Evolutionary conservation across 2,329 filamentous ascomycete species (phyloP).

Genomic region (Tetracladium maxilliforme): DNA sequence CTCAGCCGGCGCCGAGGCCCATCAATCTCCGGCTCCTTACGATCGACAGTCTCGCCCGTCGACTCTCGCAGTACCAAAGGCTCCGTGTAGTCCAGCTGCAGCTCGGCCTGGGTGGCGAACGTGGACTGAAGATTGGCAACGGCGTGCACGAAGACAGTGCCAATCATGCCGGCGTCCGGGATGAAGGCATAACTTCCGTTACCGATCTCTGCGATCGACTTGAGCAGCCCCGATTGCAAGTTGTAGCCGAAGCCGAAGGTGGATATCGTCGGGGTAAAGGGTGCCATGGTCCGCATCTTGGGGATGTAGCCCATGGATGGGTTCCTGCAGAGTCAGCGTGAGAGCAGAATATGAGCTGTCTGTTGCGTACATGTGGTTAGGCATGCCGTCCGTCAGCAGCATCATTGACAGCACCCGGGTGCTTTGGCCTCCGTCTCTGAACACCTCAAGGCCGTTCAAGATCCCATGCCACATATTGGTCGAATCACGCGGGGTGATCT

Average conservation of each 20-base stretch:
- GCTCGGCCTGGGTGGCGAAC: constrained; percentile 29
- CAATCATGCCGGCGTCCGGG: constrained; percentile 46
- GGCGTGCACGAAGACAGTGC: constrained; percentile 46
- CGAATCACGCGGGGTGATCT: constrained; percentile 18
- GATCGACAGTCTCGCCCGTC: constrained; percentile 21
- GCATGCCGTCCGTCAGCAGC: constrained; percentile 38
- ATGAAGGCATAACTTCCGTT: constrained; percentile 46
- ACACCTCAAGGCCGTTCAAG: constrained; percentile 29
- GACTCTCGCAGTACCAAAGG: constrained; percentile 22
- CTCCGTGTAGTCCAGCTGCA: constrained; percentile 24
- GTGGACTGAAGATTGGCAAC: constrained; percentile 46
- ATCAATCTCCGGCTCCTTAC: no score
- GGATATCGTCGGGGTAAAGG: constrained; percentile 24
- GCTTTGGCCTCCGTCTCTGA: constrained; percentile 16
- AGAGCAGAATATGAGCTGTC: background rate
- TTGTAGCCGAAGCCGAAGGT: constrained; percentile 39
- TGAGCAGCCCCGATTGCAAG: constrained; percentile 35
- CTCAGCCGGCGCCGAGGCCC: no score
- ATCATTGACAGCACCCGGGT: constrained; percentile 32
- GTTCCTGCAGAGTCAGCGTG: no score
- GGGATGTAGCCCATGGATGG: constrained; percentile 39
- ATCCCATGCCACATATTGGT: constrained; percentile 48
- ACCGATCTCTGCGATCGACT: constrained; percentile 42
- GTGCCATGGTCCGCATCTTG: constrained; percentile 27
- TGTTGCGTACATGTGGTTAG: constrained; percentile 30